Evolutionary conservation across 2,329 filamentous ascomycete species (phyloP).

Genomic region (Penicillium hordei): DNA sequence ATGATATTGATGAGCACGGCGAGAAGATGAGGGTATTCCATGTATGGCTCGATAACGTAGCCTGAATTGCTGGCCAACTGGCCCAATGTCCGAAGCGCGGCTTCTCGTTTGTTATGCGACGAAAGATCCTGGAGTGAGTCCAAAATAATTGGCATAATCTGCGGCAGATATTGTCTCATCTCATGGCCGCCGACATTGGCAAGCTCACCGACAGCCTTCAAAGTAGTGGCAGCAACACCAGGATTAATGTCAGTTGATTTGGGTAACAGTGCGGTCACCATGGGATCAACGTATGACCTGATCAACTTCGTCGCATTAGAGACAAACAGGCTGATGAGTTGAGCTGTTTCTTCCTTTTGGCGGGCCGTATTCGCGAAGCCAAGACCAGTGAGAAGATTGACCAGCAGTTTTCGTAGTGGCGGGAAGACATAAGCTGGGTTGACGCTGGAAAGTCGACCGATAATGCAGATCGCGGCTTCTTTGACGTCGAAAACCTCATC

Average conservation of each 20-base stretch:
- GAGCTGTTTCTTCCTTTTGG: constrained; percentile 95
- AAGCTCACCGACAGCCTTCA: constrained; percentile 91
- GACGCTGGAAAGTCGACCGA: constrained; percentile 83
- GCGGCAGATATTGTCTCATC: constrained; percentile 87
- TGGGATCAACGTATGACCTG: constrained; percentile 94
- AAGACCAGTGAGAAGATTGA: constrained; percentile 93
- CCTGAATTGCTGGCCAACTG: constrained; percentile 94
- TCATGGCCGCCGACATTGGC: constrained; percentile 91
- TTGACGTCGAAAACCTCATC: constrained; percentile 91
- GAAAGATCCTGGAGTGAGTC: constrained; percentile 92
- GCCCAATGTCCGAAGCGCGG: constrained; percentile 84
- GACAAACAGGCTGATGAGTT: constrained; percentile 86
- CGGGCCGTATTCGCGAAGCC: constrained; percentile 92
- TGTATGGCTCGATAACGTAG: constrained; percentile 94
- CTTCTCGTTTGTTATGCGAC: constrained; percentile 84
- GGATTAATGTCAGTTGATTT: constrained; percentile 84
- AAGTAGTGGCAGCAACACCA: constrained; percentile 88
- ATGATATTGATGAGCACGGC: constrained; percentile 93
- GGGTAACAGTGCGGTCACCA: constrained; percentile 90
- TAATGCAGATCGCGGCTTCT: constrained; percentile 93
- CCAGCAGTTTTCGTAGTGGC: constrained; percentile 87
- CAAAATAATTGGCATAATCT: constrained; percentile 92
- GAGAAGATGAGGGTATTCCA: constrained; percentile 90
- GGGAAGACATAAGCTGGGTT: constrained; percentile 98
- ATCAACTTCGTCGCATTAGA: constrained; percentile 90